phyloP scores from a whole-genome alignment of 352 stramenopile genomes.

The Phytophthora capsici region DNA sequence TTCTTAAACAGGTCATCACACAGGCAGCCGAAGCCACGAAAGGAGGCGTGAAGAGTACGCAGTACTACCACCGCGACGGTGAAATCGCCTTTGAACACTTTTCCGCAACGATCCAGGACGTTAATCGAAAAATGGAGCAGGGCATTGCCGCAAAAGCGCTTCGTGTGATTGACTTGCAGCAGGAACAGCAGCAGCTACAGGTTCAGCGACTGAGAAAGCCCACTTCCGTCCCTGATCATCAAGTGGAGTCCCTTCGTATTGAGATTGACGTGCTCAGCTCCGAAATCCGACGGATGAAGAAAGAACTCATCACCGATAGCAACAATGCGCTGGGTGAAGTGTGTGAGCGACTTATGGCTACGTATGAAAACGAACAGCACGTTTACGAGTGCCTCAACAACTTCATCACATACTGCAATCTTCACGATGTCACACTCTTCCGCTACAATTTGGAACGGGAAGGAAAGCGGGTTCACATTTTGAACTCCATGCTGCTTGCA shows the following conservation, averaged over 20 bases:
- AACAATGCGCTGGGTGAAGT: slow-evolving; percentile 53
- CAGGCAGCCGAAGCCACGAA: slow-evolving; percentile 57
- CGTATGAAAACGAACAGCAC: slow-evolving; percentile 75
- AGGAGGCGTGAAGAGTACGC: slow-evolving; percentile 14
- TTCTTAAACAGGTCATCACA: slow-evolving; percentile 58
- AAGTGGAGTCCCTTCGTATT: slow-evolving; percentile 39
- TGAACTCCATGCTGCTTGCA: slow-evolving; percentile 60
- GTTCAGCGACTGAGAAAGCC: slow-evolving; percentile 7
- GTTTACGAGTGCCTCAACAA: slow-evolving; percentile 74
- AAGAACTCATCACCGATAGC: slow-evolving; percentile 61
- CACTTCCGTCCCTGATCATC: slow-evolving; percentile 20
- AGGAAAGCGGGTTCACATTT: slow-evolving; percentile 62
- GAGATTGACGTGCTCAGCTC: slow-evolving; percentile 62
- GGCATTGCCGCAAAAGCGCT: slow-evolving; percentile 67
- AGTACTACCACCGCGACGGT: slow-evolving; percentile 41
- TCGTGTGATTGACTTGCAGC: slow-evolving; percentile 50
- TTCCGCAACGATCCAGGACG: slow-evolving; percentile 54
- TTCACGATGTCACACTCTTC: slow-evolving; percentile 51
- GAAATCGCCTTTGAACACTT: slow-evolving; percentile 81
- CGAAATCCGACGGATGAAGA: slow-evolving; percentile 56
- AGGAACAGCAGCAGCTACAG: slow-evolving; percentile 41
- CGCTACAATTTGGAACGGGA: slow-evolving; percentile 62
- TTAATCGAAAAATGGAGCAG: slow-evolving; percentile 71
- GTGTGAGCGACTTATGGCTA: slow-evolving; percentile 67
- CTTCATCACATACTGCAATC: slow-evolving; percentile 60